Conservation (phyloP, 768 basidiomycete genomes). For the Auricularia sp. region DNA sequence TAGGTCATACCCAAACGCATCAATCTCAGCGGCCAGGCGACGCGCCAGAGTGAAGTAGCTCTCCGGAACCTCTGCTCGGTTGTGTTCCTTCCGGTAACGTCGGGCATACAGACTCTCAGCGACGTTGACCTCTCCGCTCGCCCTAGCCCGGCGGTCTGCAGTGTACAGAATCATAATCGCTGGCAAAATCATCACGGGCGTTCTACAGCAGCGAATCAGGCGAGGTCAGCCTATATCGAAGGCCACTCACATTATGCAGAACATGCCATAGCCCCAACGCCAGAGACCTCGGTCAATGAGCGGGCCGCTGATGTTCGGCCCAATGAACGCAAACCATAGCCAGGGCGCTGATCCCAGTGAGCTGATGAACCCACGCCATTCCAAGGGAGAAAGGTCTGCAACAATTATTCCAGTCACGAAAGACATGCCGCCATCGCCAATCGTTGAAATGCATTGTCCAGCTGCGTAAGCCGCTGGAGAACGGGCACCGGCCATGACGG, state of each 20-base stretch:
- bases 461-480: constrained; percentile 19
- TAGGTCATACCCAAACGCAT: constrained; percentile 13
- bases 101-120: background rate
- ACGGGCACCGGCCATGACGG: constrained; percentile 23
- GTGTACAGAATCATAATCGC: constrained; percentile 14
- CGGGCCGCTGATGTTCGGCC: background rate
- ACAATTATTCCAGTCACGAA: constrained; percentile 14
- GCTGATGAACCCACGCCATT: constrained; percentile 16
- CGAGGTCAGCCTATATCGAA: no score
- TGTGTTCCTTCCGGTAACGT: background rate
- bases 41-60: background rate
- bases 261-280: background rate
- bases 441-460: constrained; percentile 12
- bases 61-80: background rate
- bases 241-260: background rate
- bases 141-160: background rate
- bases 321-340: background rate
- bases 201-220: constrained; percentile 4
- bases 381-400: constrained; percentile 21
- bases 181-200: constrained; percentile 16
- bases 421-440: constrained; percentile 4
- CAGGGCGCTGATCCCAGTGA: background rate
- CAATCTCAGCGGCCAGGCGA: constrained; percentile 18
- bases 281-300: background rate
- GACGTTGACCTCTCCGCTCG: background rate